Evolutionary conservation across 2,329 filamentous ascomycete genomes (phyloP), one percentile per base, ranked within the genome.

Genomic region (Truncatella angustata): DNA sequence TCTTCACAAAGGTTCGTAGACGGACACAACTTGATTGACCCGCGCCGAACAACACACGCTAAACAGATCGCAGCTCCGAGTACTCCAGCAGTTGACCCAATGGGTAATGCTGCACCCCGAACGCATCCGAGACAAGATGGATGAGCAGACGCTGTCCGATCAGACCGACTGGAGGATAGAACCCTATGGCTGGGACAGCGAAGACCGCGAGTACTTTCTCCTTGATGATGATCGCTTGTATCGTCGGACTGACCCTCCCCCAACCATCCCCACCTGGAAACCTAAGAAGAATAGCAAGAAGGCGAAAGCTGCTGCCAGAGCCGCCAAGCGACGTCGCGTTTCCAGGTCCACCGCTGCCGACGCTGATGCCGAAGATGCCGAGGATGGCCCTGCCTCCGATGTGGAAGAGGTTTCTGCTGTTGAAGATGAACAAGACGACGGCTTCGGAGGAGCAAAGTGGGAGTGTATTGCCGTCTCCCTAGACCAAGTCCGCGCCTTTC

Each of bases 221-320:
- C 80, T 99, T 3, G 93, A 97, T 62, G 94, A 99, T 67, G 95
- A 97, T 62, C 84, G 94, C 56, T 77, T 99, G 37, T 99, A 99
- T 68, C 88, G 92, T 51, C 79, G 88, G 55, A 91, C 89, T n/a
- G 90, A 96, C 54, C 80, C 87, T 23, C 82, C 84, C 1, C 76
- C 84, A 1, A 76, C 82, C 2, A 70, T 81, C 12, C 72, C 77
- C n/a, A 67, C 78, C 2, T 69, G 79, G 23, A 87, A 87, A 64
- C 75, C 82, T 2, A 76, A 78, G 69, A 82, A 79, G 60, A 89
- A 85, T 62, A 82, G 80, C 23, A 86, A 85, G 60, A 87, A 84
- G 59, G 78, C 79, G 4, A 85, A 82, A 69, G 83, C 79, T 52
- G 79, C 76, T 57, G 78, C 76, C 57, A 81, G 90, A 60, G 80